Percentiles rank a stretch among this genome's conserved stretches.
Conservation (phyloP, 2,329 filamentous ascomycete species). For the Blumeriella jaapii region DNA sequence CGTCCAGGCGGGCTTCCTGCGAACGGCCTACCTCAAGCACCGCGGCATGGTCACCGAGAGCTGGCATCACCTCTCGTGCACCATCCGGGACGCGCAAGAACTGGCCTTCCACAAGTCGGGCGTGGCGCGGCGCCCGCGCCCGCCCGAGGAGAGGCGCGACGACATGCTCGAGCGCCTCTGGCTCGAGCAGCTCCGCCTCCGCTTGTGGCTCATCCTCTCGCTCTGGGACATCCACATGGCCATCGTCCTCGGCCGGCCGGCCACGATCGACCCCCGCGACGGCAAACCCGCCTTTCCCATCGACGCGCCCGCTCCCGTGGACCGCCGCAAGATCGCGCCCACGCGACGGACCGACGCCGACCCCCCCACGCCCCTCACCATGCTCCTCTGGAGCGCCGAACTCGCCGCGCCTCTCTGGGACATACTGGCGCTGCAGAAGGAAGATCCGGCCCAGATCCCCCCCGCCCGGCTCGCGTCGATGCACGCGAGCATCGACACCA, state of each 20-base stretch:
- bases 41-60: constrained; percentile 45
- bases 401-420: constrained; percentile 38
- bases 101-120: constrained; percentile 43
- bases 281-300: constrained; percentile 39
- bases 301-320: constrained; percentile 39
- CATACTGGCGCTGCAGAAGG: constrained; percentile 40
- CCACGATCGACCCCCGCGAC: constrained; percentile 40
- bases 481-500: constrained; percentile 38
- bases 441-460: constrained; percentile 43
- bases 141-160: constrained; percentile 32
- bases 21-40: constrained; percentile 46
- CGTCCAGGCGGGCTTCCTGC: constrained; percentile 45
- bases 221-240: constrained; percentile 31
- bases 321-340: constrained; percentile 37
- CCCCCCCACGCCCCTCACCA: constrained; percentile 45
- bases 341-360: constrained; percentile 34
- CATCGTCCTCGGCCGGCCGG: constrained; percentile 28
- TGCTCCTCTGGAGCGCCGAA: constrained; percentile 39
- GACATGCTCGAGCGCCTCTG: constrained; percentile 44
- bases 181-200: constrained; percentile 43
- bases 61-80: constrained; percentile 35
- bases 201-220: constrained; percentile 44
- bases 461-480: constrained; percentile 42
- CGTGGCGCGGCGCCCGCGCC: constrained; percentile 36
- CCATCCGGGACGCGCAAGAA: constrained; percentile 51